These are phyloP conservation scores for Hemerocallis citrina DNA, from an alignment of 106 monocot genomes.

Conservation along the genomic window DNA sequence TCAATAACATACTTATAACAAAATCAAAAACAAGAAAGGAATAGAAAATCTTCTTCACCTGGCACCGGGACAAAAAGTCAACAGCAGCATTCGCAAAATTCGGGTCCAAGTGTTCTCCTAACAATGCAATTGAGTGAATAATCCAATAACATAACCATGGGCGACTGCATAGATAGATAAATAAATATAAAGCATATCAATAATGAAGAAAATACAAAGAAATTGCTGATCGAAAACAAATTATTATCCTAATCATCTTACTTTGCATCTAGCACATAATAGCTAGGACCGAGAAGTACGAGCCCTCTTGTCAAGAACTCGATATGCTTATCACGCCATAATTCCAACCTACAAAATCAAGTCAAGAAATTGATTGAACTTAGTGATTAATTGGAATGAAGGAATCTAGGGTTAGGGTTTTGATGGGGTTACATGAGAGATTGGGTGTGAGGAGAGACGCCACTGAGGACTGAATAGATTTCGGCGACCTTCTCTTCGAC, in stretches of 20 bases:
- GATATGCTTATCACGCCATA: conserved; percentile 85
- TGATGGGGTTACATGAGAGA: conserved; percentile 37
- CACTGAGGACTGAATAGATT: conserved; percentile 51
- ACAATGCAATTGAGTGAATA: conserved; percentile 66
- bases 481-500: conserved; percentile 60
- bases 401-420: conserved; percentile 7
- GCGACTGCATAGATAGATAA: conserved; percentile 39
- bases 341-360: conserved; percentile 51
- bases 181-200: background rate
- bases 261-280: conserved; percentile 86
- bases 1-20: no score
- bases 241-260: conserved; percentile 19
- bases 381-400: no score
- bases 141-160: conserved; percentile 99
- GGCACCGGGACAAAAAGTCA: conserved; percentile 77
- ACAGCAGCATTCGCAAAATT: conserved; percentile 56
- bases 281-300: conserved; percentile 49
- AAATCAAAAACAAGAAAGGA: no score
- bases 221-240: background rate
- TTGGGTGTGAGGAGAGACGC: conserved; percentile 39
- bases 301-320: conserved; percentile 68
- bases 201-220: background rate
- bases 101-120: conserved; percentile 57
- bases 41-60: no score
- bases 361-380: background rate